Percentiles rank a stretch among this genome's conserved stretches.
Evolutionary conservation across 805 yeast genomes (phyloP).

Genomic region (Maudiozyma turicensis): DNA sequence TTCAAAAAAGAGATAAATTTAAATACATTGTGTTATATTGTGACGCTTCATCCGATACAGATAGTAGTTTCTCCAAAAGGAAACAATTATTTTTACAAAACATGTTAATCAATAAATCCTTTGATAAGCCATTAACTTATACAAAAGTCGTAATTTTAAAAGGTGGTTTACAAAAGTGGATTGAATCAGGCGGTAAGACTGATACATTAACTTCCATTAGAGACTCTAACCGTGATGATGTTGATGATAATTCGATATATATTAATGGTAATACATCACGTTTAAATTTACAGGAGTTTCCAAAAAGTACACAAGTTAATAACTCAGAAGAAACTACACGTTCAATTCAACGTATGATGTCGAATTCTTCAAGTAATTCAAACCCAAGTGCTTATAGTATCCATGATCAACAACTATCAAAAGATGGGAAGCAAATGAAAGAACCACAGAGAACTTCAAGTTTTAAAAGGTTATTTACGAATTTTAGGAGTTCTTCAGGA

Average conservation of each 20-base stretch:
- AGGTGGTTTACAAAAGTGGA: conserved; percentile 23
- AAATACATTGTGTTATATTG: conserved; percentile 56
- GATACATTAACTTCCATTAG: neutral
- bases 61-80: conserved; percentile 12
- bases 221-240: neutral
- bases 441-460: conserved; percentile 15
- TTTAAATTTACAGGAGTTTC: conserved; percentile 14
- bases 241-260: conserved; percentile 12
- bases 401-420: conserved; percentile 10
- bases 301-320: conserved; percentile 11
- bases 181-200: conserved; percentile 7
- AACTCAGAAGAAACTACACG: conserved; percentile 12
- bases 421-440: conserved; percentile 2
- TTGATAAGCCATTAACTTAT: conserved; percentile 19
- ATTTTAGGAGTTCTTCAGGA: conserved; percentile 5
- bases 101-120: conserved; percentile 19
- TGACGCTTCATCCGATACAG: conserved; percentile 4
- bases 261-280: conserved; percentile 18
- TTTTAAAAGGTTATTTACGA: conserved; percentile 12
- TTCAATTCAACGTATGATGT: conserved; percentile 20
- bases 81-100: conserved; percentile 18
- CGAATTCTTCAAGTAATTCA: conserved; percentile 4
- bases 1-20: conserved; percentile 43
- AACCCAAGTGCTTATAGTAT: conserved; percentile 4
- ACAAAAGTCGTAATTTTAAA: conserved; percentile 14